Base-by-base conservation (phyloP, 2,329 filamentous ascomycete species). In the Tolypocladium cylindrosporum region DNA sequence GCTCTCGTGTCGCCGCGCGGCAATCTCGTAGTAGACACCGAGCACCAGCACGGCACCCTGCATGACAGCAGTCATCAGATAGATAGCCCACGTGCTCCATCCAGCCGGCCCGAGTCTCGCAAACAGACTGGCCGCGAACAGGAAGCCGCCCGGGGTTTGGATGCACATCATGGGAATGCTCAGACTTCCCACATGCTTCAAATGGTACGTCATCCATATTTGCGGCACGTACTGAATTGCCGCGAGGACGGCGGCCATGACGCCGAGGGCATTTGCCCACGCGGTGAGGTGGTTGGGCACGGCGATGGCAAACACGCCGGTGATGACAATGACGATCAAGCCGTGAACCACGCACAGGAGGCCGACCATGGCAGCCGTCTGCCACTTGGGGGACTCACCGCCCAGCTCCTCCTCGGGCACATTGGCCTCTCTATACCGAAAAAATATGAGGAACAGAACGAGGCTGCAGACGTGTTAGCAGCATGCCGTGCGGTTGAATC, bases 161-260 rank as follows among this genome's bases (percentile, higher is more conserved):
- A 99, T 96, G 69, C 89, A 89, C 92, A 99, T 97, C 88, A 97
- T 97, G 5, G 91, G 88, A 58, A 99, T 94, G 67, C 91, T 96
- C 65, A 99, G 76, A 70, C 91, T 96, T 57, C 91, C 91, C 2
- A 96, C 88, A 66, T 92, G 87, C 69, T 93, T 89, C 59, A 97
- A 77, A 56, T 79, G 82, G 74, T 90, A 95, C 0, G 94, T 99
- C 56, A 89, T 97, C 75, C 86, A 91, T 62, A 99, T 96, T 74
- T 99, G 94, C 0, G 94, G 94, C 19, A 99, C 77, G 72, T 97
- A 99, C 74, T 99, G 94, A 27, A 97, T 82, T 0, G 84, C 88
- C 0, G 94, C 90, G 6, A 99, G 83, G 1, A 84, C 73, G 0
- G 90, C 89, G 21, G 90, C 86, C 70, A 90, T 83, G 59, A 96